Evolutionary conservation across 805 yeast genomes (phyloP), one percentile per base, ranked within the genome.

Genomic region (Pichia manshurica): DNA sequence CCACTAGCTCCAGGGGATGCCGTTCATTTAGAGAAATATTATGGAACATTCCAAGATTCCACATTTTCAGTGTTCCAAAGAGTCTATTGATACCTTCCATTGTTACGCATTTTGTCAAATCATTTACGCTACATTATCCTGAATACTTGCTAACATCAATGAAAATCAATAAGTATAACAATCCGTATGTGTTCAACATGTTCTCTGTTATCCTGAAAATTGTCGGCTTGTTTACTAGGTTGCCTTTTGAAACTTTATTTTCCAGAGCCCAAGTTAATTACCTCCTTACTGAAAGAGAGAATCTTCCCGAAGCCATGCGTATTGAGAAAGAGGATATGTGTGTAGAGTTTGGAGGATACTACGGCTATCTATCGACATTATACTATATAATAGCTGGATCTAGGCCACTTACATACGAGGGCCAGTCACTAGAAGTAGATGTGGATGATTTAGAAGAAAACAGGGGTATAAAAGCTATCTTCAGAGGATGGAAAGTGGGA

Each of bases 401-500:
- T 37, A 68, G 39, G 47, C 68, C 58, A 4, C 56, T 62, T 22
- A 51, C 55, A 21, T 60, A 61, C 33, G 52, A 55, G n/a, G 54
- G 61, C 9, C 52, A 56, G 25, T 48, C 53, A 9, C 51, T 62
- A 29, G 67, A 64, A 40, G 49, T 58, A 31, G 62, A 61, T 20
- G 57, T 63, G 36, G 65, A 66, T 35, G 72, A 62, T 28, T 35
- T 20, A 19, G 66, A 76, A 34, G 63, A 71, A 8, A 69, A 73
- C 32, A 64, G 71, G 42, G 75, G 81, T 1, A 53, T 73, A 54
- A 74, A 75, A 37, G 76, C 72, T 1, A 63, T 83, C 22, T 90
- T 87, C 73, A 77, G 91, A 55, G 99, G 98, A 33, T 91, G 98
- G 98, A 78, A 87, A 62, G 81, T 88, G 37, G 95, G 95, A 25